A percentile compares a stretch with the other conserved stretches of the same genome.
Evolutionary conservation across 2,329 filamentous ascomycete genomes (phyloP).

Genomic region (Verticillium longisporum): DNA sequence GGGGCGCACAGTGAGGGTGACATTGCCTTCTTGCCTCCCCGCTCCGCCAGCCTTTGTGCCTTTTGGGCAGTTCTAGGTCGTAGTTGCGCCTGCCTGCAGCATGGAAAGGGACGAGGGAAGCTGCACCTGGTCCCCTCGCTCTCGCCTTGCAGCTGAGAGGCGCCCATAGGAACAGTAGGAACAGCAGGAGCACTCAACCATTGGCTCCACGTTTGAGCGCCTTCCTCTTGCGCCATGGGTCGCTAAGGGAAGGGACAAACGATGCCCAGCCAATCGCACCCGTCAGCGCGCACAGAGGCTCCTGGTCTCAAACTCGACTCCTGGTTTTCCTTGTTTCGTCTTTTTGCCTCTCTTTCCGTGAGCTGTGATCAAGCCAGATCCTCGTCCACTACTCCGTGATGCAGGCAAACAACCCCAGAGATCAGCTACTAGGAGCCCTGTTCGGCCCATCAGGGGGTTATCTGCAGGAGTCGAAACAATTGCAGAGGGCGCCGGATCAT

Average conservation of each 20-base stretch:
- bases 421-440: background rate
- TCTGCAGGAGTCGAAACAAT: background rate
- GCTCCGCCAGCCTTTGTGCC: background rate
- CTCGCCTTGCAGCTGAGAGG: background rate
- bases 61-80: background rate
- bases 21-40: background rate
- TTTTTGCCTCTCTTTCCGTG: background rate
- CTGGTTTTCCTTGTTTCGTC: background rate
- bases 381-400: background rate
- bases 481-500: background rate
- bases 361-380: background rate
- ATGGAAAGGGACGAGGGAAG: background rate
- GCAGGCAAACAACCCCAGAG: background rate
- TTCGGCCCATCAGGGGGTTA: background rate
- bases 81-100: background rate
- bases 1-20: background rate
- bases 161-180: background rate
- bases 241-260: background rate
- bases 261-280: background rate
- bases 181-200: background rate
- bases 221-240: background rate
- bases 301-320: background rate
- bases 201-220: background rate
- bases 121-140: background rate
- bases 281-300: background rate